Percentiles rank a stretch among this genome's conserved stretches.
These are phyloP conservation scores for Castanospermum australe DNA, from an alignment of 306 rosid species.

Conservation along the genomic window DNA sequence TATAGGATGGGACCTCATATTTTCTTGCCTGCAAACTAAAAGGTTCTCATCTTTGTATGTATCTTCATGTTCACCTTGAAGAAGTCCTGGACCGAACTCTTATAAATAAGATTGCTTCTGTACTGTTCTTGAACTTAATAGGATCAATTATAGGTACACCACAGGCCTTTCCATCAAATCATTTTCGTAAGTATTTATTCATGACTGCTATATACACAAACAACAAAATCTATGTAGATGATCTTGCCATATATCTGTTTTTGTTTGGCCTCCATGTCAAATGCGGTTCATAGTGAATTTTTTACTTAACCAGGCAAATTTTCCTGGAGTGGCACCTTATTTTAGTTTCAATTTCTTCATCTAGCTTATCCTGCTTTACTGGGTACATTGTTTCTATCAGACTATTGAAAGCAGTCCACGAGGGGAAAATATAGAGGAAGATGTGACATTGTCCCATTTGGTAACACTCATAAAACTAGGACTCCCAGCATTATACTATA, in stretches of 20 bases:
- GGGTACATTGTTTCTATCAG: constrained; percentile 39
- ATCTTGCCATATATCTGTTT: not conserved
- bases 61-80: too few species aligned
- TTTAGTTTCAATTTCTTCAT: not conserved
- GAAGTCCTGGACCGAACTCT: too few species aligned
- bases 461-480: constrained; percentile 37
- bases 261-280: constrained; percentile 1
- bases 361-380: not conserved
- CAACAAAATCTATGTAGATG: not conserved
- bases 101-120: too few species aligned
- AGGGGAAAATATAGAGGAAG: constrained; percentile 68
- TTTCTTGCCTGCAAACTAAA: too few species aligned
- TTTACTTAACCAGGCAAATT: not conserved
- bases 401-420: constrained; percentile 79
- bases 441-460: constrained; percentile 80
- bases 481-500: not conserved
- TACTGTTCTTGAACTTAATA: too few species aligned
- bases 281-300: not conserved
- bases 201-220: not conserved
- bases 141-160: not conserved
- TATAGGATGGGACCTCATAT: too few species aligned
- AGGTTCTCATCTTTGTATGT: too few species aligned
- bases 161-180: not conserved
- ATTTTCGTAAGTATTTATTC: not conserved
- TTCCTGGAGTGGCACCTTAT: not conserved